Conservation (phyloP, 371 early-diverging fungal genomes). For the Zancudomyces culisetae region DNA sequence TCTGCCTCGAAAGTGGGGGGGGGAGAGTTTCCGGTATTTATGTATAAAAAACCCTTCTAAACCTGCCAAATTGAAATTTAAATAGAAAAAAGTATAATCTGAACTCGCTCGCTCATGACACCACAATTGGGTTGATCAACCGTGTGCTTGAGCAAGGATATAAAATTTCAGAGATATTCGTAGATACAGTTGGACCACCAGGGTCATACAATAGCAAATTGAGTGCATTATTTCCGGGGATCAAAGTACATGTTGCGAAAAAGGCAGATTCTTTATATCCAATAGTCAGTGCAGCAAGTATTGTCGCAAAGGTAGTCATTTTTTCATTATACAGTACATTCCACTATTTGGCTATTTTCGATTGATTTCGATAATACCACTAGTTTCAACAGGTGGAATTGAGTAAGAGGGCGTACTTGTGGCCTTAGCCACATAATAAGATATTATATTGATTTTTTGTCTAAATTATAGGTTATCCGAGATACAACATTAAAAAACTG, state of each 20-base stretch:
- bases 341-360: too few species aligned
- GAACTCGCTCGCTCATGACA: constrained; percentile 85
- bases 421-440: too few species aligned
- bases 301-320: constrained; percentile 75
- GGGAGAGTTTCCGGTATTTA: too few species aligned
- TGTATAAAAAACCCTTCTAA: too few species aligned
- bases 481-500: constrained; percentile 70
- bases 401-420: too few species aligned
- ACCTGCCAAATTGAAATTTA: background rate
- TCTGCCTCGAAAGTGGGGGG: too few species aligned
- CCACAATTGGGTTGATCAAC: constrained; percentile 68
- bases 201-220: constrained; percentile 65
- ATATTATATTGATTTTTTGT: too few species aligned
- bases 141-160: constrained; percentile 40
- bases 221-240: constrained; percentile 42
- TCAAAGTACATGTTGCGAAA: constrained; percentile 67
- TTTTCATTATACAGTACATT: too few species aligned
- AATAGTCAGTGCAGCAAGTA: constrained; percentile 96
- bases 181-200: constrained; percentile 97
- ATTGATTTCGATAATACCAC: too few species aligned
- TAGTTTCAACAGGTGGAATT: too few species aligned
- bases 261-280: constrained; percentile 95
- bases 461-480: constrained; percentile 40
- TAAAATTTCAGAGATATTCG: constrained; percentile 58
- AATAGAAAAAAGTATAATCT: constrained; percentile 70